A percentile compares a stretch with the other conserved stretches of the same genome.
Evolutionary conservation across 352 stramenopile species (phyloP).

Genomic region (Phytophthora agathidicida): DNA sequence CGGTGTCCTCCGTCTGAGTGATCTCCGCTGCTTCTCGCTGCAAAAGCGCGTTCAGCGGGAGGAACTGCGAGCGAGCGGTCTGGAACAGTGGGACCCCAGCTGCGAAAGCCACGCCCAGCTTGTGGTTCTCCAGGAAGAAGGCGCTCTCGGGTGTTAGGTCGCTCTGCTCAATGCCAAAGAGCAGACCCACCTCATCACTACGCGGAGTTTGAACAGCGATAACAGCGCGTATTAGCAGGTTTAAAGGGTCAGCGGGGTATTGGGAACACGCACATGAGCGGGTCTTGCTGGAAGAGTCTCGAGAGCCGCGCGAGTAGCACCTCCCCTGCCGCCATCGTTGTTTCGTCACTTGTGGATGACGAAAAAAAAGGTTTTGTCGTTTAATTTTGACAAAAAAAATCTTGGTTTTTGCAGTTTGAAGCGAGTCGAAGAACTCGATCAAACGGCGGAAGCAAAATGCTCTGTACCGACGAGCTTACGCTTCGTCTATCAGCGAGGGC

Average conservation of each 20-base stretch:
- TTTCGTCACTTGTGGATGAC: no score
- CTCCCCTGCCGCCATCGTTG: slow-evolving; percentile 30
- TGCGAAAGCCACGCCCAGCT: slow-evolving; percentile 74
- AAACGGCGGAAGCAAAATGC: no score
- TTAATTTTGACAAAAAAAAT: background rate
- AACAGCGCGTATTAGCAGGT: background rate
- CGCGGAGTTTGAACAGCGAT: background rate
- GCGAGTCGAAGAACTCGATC: no score
- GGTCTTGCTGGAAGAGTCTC: slow-evolving; percentile 65
- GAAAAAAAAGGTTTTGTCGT: background rate
- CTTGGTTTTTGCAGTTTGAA: no score
- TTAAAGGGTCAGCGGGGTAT: background rate
- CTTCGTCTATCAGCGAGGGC: no score
- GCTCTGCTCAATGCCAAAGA: slow-evolving; percentile 57
- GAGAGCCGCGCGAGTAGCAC: slow-evolving; percentile 43
- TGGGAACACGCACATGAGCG: slow-evolving; percentile 55
- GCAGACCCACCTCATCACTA: slow-evolving; percentile 80
- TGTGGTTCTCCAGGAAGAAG: slow-evolving; percentile 79
- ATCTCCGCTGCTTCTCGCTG: slow-evolving; percentile 14
- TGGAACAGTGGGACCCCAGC: slow-evolving; percentile 58
- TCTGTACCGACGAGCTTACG: no score
- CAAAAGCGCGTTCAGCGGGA: slow-evolving; percentile 44
- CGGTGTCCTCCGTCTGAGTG: background rate
- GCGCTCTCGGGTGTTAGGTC: slow-evolving; percentile 56
- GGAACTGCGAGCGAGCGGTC: slow-evolving; percentile 59